Conservation (phyloP, 2,329 filamentous ascomycete genomes). For the Elsinoe perseae region DNA sequence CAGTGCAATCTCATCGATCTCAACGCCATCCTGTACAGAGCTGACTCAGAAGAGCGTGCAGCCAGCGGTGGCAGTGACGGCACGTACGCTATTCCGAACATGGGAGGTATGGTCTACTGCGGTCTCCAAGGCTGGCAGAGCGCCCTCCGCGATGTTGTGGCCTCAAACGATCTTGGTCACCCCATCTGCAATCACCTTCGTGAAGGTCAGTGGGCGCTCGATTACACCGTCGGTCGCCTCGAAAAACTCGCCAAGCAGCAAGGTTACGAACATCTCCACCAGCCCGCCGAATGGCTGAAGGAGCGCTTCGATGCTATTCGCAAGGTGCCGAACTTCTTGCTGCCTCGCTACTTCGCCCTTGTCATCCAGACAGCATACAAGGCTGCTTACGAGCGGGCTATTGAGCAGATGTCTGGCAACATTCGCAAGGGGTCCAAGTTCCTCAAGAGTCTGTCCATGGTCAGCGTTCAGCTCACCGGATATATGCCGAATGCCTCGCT, state of each 20-base stretch:
- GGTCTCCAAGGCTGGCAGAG: conserved; percentile 99
- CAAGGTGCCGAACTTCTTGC: conserved; percentile 75
- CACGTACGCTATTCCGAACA: conserved; percentile 76
- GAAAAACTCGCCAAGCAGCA: conserved; percentile 57
- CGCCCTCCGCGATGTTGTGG: conserved; percentile 72
- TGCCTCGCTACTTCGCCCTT: conserved; percentile 88
- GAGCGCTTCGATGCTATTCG: conserved; percentile 81
- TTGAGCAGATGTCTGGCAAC: conserved; percentile 71
- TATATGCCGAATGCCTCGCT: conserved; percentile 83
- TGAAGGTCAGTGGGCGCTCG: conserved; percentile 83
- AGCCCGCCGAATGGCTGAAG: conserved; percentile 69
- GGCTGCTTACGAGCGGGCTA: conserved; percentile 68
- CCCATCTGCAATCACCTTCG: conserved; percentile 88
- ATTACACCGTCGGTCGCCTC: conserved; percentile 74
- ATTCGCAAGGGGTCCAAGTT: conserved; percentile 80
- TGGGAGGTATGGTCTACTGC: conserved; percentile 83
- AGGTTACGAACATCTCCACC: conserved; percentile 54
- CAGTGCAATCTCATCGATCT: conserved; percentile 71
- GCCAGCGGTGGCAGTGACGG: conserved; percentile 72
- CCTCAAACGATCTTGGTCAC: conserved; percentile 84
- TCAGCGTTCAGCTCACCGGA: conserved; percentile 85
- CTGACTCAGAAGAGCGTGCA: conserved; percentile 80
- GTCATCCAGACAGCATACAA: conserved; percentile 81
- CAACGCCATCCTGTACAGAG: conserved; percentile 86
- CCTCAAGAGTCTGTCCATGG: conserved; percentile 78